Conservation (phyloP, 176 grass and related monocot genomes). For the Neostapfia colusana region DNA sequence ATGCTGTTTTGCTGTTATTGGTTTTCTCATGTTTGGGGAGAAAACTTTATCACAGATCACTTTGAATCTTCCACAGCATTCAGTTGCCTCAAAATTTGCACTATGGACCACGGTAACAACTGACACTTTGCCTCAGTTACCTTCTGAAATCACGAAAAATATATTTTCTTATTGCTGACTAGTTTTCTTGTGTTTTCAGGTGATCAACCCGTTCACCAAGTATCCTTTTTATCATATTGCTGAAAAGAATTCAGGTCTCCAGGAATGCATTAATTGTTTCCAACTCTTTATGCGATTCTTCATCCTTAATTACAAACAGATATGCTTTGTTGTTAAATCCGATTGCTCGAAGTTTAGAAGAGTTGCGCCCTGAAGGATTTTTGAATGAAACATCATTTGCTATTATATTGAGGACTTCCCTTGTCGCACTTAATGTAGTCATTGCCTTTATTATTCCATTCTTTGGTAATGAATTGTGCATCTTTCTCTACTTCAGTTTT, state of each 20-base stretch:
- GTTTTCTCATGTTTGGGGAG: constrained; percentile 94
- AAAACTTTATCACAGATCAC: constrained; percentile 89
- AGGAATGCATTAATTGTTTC: constrained; percentile 9
- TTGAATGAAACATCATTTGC: constrained; percentile 49
- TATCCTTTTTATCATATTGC: constrained; percentile 58
- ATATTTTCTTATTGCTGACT: background rate
- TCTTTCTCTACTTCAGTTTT: background rate
- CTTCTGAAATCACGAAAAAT: background rate
- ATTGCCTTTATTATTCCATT: constrained; percentile 92
- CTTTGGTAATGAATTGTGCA: constrained; percentile 50
- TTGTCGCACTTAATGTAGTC: constrained; percentile 74
- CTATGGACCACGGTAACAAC: constrained; percentile 84
- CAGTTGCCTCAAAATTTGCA: constrained; percentile 75
- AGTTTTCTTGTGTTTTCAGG: constrained; percentile 50
- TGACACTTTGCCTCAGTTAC: constrained; percentile 1
- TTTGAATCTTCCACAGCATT: constrained; percentile 84
- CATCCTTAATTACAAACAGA: constrained; percentile 65
- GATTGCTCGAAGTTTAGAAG: constrained; percentile 85
- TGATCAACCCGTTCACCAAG: constrained; percentile 92
- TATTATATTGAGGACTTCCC: constrained; percentile 61
- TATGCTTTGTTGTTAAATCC: constrained; percentile 87
- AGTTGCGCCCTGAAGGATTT: constrained; percentile 56
- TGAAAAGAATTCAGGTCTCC: constrained; percentile 14
- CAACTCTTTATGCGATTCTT: background rate
- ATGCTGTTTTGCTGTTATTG: constrained; percentile 75